Evolutionary conservation across 2,329 filamentous ascomycete species (phyloP).

Genomic region (Coleophoma eucalyptorum): DNA sequence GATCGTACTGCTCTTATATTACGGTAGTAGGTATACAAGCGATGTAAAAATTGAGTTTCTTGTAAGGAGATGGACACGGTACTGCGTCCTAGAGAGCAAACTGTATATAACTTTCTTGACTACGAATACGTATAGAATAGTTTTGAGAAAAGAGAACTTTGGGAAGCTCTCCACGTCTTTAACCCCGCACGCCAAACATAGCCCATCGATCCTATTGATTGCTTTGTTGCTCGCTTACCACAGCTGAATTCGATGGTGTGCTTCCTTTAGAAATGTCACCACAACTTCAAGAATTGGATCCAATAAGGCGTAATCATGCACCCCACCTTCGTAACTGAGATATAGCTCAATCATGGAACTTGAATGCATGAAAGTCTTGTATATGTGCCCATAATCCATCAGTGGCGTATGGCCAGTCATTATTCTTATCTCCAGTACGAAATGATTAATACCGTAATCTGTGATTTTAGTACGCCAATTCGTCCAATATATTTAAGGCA

Average conservation of each 20-base stretch:
- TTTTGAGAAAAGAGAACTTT: no score
- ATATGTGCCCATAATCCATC: not conserved
- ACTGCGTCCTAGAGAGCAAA: no score
- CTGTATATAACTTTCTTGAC: no score
- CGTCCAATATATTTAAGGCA: not conserved
- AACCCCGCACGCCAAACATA: not conserved
- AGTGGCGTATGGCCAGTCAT: not conserved
- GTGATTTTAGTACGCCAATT: not conserved
- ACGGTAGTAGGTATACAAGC: no score
- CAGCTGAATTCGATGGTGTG: not conserved
- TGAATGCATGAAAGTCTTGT: slow-evolving; percentile 5
- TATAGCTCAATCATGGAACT: not conserved
- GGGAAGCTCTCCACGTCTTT: slow-evolving; percentile 18
- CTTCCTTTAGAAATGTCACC: not conserved
- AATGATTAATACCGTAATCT: not conserved
- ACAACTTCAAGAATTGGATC: not conserved
- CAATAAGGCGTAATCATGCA: not conserved
- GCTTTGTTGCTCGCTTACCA: not conserved
- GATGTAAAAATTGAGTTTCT: no score
- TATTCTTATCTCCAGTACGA: not conserved
- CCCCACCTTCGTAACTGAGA: not conserved
- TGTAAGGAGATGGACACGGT: no score
- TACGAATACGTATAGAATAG: no score
- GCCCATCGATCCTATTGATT: not conserved
- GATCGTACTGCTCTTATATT: no score